Conservation (phyloP, 352 stramenopile species). For the Globisporangium yorkense region DNA sequence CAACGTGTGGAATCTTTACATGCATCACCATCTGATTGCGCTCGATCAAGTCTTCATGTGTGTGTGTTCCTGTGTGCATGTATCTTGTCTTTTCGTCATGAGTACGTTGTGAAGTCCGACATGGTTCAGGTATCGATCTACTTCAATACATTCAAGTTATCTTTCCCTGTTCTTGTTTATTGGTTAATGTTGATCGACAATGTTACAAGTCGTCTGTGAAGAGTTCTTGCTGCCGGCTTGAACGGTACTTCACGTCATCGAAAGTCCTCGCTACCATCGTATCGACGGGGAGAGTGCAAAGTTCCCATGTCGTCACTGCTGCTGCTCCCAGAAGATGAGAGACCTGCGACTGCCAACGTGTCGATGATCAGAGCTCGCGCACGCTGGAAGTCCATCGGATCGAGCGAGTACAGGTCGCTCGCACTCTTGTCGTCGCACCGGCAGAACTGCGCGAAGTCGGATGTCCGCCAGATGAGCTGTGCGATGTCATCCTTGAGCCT, state of each 20-base stretch:
- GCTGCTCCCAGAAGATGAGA: neutral
- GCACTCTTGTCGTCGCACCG: conserved; percentile 14
- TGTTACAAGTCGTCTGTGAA: no score
- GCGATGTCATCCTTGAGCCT: conserved; percentile 46
- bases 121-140: no score
- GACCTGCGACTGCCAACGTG: conserved; percentile 28
- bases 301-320: neutral
- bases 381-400: conserved; percentile 58
- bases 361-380: conserved; percentile 59
- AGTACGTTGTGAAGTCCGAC: no score
- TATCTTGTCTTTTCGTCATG: neutral
- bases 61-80: neutral
- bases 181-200: no score
- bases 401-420: conserved; percentile 66
- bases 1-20: conserved; percentile 78
- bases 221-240: no score
- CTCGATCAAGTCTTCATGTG: conserved; percentile 1
- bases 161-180: no score
- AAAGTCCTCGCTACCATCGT: no score
- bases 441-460: conserved; percentile 51
- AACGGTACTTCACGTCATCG: no score
- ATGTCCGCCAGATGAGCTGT: conserved; percentile 52
- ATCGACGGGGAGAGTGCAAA: neutral
- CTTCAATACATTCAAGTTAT: no score
- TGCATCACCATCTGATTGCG: conserved; percentile 88